Conservation (phyloP, 2,329 filamentous ascomycete genomes). For the Talaromyces sp. region DNA sequence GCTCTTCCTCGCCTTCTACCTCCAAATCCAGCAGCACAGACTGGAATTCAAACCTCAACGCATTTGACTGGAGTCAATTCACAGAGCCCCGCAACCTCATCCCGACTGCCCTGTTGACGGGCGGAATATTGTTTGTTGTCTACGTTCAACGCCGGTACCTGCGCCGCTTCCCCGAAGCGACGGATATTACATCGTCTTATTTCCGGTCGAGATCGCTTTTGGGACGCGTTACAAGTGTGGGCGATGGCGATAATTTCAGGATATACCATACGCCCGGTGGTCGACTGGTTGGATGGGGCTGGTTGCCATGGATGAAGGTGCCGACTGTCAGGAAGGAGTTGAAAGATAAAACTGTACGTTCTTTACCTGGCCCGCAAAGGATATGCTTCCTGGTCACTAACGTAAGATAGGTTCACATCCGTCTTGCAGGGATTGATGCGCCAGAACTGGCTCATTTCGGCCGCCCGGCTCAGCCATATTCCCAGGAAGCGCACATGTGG, state of each 20-base stretch:
- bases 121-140: conserved; percentile 35
- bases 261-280: conserved; percentile 95
- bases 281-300: conserved; percentile 83
- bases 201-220: conserved; percentile 75
- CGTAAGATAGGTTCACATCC: conserved; percentile 65
- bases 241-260: conserved; percentile 94
- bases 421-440: conserved; percentile 88
- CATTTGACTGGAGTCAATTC: conserved; percentile 37
- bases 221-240: conserved; percentile 86
- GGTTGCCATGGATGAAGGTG: conserved; percentile 69
- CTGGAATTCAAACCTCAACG: conserved; percentile 46
- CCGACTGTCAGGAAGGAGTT: conserved; percentile 66
- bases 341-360: conserved; percentile 61
- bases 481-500: conserved; percentile 77
- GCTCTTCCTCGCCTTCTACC: conserved; percentile 19
- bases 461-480: conserved; percentile 76
- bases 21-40: conserved; percentile 27
- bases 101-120: conserved; percentile 38
- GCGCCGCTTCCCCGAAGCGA: conserved; percentile 75
- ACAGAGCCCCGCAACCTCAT: conserved; percentile 36
- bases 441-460: conserved; percentile 94
- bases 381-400: no score
- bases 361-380: no score
- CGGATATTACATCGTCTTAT: conserved; percentile 69
- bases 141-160: conserved; percentile 57